Evolutionary conservation across 2,329 filamentous ascomycete species (phyloP).

Genomic region (Paecilomyces formosus): DNA sequence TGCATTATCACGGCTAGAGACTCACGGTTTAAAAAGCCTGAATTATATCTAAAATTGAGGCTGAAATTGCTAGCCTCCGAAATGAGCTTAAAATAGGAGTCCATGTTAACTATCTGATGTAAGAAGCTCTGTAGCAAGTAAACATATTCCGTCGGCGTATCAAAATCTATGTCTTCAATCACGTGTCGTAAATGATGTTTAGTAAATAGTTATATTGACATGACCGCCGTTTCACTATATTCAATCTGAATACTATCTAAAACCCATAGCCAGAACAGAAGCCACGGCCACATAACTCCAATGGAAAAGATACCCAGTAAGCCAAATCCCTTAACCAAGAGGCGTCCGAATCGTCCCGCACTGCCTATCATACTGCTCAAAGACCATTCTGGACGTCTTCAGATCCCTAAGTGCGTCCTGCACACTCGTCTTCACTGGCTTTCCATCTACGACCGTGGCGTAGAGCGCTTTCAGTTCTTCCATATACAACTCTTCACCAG

Average conservation of each 20-base stretch:
- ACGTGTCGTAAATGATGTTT: too few relatives aligned
- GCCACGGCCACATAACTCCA: neutral
- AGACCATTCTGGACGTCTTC: constrained; percentile 25
- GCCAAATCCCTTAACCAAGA: constrained; percentile 13
- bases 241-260: too few relatives aligned
- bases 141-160: too few relatives aligned
- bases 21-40: neutral
- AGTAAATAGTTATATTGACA: too few relatives aligned
- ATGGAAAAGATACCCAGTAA: neutral
- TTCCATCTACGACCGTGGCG: constrained; percentile 22
- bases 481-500: constrained; percentile 29
- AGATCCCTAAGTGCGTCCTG: constrained; percentile 31
- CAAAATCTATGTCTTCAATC: too few relatives aligned
- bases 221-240: too few relatives aligned
- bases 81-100: neutral
- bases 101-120: too few relatives aligned
- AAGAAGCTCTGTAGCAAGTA: too few relatives aligned
- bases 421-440: constrained; percentile 24
- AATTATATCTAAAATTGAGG: neutral
- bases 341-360: constrained; percentile 28
- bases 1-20: constrained; percentile 8
- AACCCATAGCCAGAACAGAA: too few relatives aligned
- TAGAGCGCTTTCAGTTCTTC: constrained; percentile 29
- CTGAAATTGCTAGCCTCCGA: neutral
- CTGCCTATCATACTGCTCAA: constrained; percentile 28